Percentiles rank a stretch among this genome's conserved stretches.
phyloP scores from a whole-genome alignment of 257 asterid genomes.

The Fraxinus cuspidata region DNA sequence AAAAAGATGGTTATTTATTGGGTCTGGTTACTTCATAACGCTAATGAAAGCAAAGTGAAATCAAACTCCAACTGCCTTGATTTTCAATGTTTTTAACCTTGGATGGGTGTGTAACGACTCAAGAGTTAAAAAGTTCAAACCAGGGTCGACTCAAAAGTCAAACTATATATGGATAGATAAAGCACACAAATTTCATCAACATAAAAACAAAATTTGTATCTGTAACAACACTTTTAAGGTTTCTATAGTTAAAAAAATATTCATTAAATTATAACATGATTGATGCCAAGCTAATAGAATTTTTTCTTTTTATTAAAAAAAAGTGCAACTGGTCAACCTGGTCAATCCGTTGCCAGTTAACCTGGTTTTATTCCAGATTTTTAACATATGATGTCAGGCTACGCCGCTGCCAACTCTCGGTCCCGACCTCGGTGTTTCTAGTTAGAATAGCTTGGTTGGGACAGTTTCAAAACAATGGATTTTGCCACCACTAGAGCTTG shows the following conservation, averaged over 20 bases:
- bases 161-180: too few species aligned
- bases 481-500: background rate
- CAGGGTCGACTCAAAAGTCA: background rate
- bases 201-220: too few species aligned
- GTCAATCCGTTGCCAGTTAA: background rate
- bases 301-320: too few species aligned
- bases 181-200: too few species aligned
- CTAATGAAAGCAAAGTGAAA: background rate
- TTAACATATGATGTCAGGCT: background rate
- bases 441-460: background rate
- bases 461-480: background rate
- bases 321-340: background rate
- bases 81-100: background rate
- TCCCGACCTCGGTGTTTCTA: too few species aligned
- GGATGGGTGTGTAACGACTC: background rate
- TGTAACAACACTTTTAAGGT: too few species aligned
- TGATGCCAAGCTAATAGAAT: too few species aligned
- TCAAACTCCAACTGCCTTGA: background rate
- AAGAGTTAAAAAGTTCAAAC: background rate
- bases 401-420: too few species aligned
- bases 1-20: background rate
- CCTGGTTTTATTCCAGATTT: background rate
- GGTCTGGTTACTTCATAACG: background rate
- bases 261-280: too few species aligned
- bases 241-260: too few species aligned